Evolutionary conservation across 306 rosid species (phyloP).

Genomic region (Abrus pulchellus): DNA sequence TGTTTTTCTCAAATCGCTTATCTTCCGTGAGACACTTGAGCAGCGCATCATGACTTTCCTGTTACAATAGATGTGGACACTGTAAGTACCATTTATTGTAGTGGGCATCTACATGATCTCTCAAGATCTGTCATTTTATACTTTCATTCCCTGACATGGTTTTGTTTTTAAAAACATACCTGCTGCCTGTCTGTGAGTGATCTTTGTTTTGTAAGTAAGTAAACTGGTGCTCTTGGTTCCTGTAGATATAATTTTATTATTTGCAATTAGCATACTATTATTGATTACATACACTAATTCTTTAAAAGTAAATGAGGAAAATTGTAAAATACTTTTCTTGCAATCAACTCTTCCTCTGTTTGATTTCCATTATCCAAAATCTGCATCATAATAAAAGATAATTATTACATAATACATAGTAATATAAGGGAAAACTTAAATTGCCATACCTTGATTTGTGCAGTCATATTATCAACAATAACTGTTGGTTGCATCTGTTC

Average conservation of each 20-base stretch:
- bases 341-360: conserved; percentile 59
- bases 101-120: conserved; percentile 3
- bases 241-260: conserved; percentile 48
- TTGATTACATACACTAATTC: conserved; percentile 1
- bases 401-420: conserved; percentile 39
- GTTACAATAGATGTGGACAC: conserved; percentile 45
- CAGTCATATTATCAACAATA: conserved; percentile 43
- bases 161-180: conserved; percentile 57
- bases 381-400: conserved; percentile 55
- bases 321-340: conserved; percentile 58
- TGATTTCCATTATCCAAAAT: conserved; percentile 64
- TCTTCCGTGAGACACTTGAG: conserved; percentile 83
- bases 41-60: conserved; percentile 86
- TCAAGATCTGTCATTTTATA: not conserved
- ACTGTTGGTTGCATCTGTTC: conserved; percentile 55
- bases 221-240: conserved; percentile 63
- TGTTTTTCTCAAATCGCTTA: conserved; percentile 73
- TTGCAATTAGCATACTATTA: conserved; percentile 30
- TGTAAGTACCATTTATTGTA: conserved; percentile 37
- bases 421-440: conserved; percentile 24
- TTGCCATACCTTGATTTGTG: conserved; percentile 63
- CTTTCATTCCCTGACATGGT: not conserved
- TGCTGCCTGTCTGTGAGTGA: conserved; percentile 90
- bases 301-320: conserved; percentile 27
- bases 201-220: conserved; percentile 74